Percentiles rank a stretch among this genome's conserved stretches.
Conservation (phyloP, 2,329 filamentous ascomycete species). For the Aspergillus sp. region DNA sequence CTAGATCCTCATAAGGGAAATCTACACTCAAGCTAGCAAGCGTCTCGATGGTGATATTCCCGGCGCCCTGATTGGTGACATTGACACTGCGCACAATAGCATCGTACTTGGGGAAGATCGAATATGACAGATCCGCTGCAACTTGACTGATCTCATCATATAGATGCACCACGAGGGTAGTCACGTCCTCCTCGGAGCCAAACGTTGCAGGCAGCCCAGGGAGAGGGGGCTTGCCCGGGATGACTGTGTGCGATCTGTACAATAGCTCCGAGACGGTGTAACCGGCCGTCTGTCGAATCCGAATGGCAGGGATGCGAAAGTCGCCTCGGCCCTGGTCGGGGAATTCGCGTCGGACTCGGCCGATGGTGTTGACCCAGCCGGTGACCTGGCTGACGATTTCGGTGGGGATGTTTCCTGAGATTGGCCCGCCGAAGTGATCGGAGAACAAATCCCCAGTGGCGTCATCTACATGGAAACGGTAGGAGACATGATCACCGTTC, state of each 20-base stretch:
- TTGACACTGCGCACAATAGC: slow-evolving; percentile 62
- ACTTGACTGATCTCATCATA: slow-evolving; percentile 60
- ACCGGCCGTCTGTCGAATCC: slow-evolving; percentile 59
- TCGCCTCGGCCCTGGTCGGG: slow-evolving; percentile 66
- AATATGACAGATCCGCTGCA: slow-evolving; percentile 60
- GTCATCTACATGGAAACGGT: slow-evolving; percentile 63
- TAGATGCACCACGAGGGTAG: slow-evolving; percentile 58
- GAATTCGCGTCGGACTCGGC: slow-evolving; percentile 60
- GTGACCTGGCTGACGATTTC: slow-evolving; percentile 33
- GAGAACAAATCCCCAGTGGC: slow-evolving; percentile 56
- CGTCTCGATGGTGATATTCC: slow-evolving; percentile 55
- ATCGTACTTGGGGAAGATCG: slow-evolving; percentile 61
- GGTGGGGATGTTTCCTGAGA: slow-evolving; percentile 52
- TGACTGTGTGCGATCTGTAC: slow-evolving; percentile 58
- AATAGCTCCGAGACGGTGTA: slow-evolving; percentile 59
- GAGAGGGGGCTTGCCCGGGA: slow-evolving; percentile 57
- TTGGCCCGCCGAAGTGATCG: slow-evolving; percentile 61
- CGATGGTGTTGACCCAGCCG: slow-evolving; percentile 56
- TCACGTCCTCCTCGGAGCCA: slow-evolving; percentile 55
- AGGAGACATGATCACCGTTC: slow-evolving; percentile 57
- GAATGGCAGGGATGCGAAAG: slow-evolving; percentile 60
- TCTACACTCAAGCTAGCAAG: slow-evolving; percentile 63
- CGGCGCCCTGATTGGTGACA: slow-evolving; percentile 58
- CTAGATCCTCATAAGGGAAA: slow-evolving; percentile 58
- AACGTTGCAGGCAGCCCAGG: slow-evolving; percentile 61